Base-by-base conservation (phyloP, 805 yeast species). In the Hanseniaspora nectarophila region DNA sequence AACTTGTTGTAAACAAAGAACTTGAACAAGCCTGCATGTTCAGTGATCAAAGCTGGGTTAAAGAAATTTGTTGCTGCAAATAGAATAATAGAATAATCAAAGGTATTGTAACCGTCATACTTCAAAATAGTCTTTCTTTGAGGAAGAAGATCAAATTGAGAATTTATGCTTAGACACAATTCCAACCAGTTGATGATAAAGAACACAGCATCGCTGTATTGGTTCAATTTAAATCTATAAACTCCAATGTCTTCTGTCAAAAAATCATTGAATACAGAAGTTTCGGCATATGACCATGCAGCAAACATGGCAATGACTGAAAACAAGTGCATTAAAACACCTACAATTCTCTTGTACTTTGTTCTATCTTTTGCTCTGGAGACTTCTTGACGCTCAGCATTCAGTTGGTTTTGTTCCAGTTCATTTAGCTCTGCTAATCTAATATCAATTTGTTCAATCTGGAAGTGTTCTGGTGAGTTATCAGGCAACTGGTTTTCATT, bases 61-160 rank as follows among this genome's bases (percentile, higher is more conserved):
- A 42, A 43, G 28, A 37, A 43, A 18, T 28, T 20, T 5, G 31
- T 23, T 18, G 42, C 28, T 5, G 29, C 33, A 26, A 33, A 49
- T 15, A 42, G n/a, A 18, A 42, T 12, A 10, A 49, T 13, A 2
- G 53, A 49, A 29, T 42, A 49, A 21, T 49, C 53, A 49, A 43
- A 49, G 16, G 47, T 49, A 15, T 43, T 42, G 26, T 42, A 49
- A 2, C 52, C 52, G 10, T 48, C 52, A 24, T 48, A 48, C 24
- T 48, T 48, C 20, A 48, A 8, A 8, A 48, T 48, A 24, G 52
- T 39, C 21, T 48, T 48, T 48, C 52, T 48, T 4, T 48, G 52
- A 13, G 52, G 52, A 13, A 48, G 32, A 16, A 48, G 28, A 18
- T 48, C 43, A 18, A 48, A 48, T 20, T 48, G 52, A 5, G 43